A percentile compares a stretch with the other conserved stretches of the same genome.
phyloP scores from a whole-genome alignment of 2,329 filamentous ascomycete species.

The Aspergillus sp. region DNA sequence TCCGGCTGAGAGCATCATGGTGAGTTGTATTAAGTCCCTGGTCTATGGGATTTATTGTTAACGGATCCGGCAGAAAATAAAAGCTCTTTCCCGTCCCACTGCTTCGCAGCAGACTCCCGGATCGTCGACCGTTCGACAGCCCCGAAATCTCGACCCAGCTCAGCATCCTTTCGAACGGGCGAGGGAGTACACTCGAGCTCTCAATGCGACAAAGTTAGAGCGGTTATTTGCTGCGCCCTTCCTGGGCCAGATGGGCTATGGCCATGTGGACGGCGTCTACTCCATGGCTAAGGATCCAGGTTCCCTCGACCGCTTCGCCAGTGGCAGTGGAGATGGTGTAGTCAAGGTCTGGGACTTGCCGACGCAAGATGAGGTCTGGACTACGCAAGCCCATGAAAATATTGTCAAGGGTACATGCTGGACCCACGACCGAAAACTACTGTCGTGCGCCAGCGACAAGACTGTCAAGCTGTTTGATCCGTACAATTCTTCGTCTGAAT shows the following conservation, averaged over 20 bases:
- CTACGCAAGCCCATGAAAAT: slow-evolving; percentile 78
- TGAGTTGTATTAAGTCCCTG: slow-evolving; percentile 10
- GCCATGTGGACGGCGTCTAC: slow-evolving; percentile 88
- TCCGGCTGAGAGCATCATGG: slow-evolving; percentile 19
- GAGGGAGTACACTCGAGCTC: slow-evolving; percentile 67
- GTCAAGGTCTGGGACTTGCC: slow-evolving; percentile 87
- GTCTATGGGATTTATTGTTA: slow-evolving; percentile 5
- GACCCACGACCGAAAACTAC: slow-evolving; percentile 73
- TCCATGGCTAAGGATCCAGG: slow-evolving; percentile 70
- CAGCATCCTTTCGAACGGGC: slow-evolving; percentile 87
- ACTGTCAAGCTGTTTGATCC: slow-evolving; percentile 89
- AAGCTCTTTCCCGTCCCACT: slow-evolving; percentile 41
- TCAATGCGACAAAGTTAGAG: slow-evolving; percentile 84
- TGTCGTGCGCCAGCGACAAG: slow-evolving; percentile 79
- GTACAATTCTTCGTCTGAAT: slow-evolving; percentile 59
- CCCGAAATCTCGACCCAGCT: slow-evolving; percentile 61
- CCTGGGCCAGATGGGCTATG: slow-evolving; percentile 73
- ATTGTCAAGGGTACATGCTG: slow-evolving; percentile 87
- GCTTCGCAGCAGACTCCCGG: slow-evolving; percentile 41
- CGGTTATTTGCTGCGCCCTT: slow-evolving; percentile 85
- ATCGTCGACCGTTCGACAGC: slow-evolving; percentile 35
- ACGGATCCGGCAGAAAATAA: slow-evolving; percentile 43
- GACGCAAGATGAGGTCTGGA: slow-evolving; percentile 63
- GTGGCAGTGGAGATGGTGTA: slow-evolving; percentile 81
- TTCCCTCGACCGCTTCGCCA: slow-evolving; percentile 64